A percentile compares a stretch with the other conserved stretches of the same genome.
These are phyloP conservation scores for Tylopilus sp. DNA, from an alignment of 1,284 basidiomycete species.

Conservation along the genomic window DNA sequence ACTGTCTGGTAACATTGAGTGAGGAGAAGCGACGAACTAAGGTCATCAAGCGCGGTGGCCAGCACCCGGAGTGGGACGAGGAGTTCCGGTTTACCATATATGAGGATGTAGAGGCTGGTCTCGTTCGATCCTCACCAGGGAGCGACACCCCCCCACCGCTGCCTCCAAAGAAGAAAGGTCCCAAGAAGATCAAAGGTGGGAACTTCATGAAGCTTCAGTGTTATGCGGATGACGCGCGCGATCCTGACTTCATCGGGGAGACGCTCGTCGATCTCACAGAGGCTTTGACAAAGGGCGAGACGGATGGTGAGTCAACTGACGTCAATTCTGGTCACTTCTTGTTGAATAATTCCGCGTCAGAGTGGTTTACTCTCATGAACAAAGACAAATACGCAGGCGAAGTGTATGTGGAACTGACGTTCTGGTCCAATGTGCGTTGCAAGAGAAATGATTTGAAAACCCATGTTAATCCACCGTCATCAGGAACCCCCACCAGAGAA, in stretches of 20 bases:
- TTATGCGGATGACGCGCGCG: slow-evolving; percentile 92
- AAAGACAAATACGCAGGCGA: slow-evolving; percentile 94
- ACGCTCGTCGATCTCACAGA: slow-evolving; percentile 83
- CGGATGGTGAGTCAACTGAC: slow-evolving; percentile 70
- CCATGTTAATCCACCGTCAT: slow-evolving; percentile 12
- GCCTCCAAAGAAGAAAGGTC: slow-evolving; percentile 53
- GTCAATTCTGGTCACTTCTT: neutral
- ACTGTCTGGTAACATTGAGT: slow-evolving; percentile 78
- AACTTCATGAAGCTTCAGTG: slow-evolving; percentile 80
- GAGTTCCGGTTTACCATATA: slow-evolving; percentile 92
- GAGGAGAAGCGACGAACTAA: slow-evolving; percentile 83
- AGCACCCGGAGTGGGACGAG: slow-evolving; percentile 99
- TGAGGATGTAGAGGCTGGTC: slow-evolving; percentile 73
- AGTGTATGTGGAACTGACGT: slow-evolving; percentile 91
- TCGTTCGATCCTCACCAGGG: slow-evolving; percentile 46
- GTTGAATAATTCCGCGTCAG: slow-evolving; percentile 41
- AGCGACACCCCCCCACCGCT: slow-evolving; percentile 57
- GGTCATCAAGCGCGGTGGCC: slow-evolving; percentile 92
- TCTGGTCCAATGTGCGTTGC: slow-evolving; percentile 88
- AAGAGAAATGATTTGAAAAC: neutral
- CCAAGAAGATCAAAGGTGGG: slow-evolving; percentile 66
- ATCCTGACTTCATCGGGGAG: slow-evolving; percentile 96
- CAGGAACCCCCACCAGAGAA: slow-evolving; percentile 74
- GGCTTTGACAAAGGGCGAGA: slow-evolving; percentile 91
- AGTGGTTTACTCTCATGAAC: slow-evolving; percentile 89